These are phyloP conservation scores for Arachnomyces sp. DNA, from an alignment of 2,329 filamentous ascomycete genomes.

Conservation along the genomic window DNA sequence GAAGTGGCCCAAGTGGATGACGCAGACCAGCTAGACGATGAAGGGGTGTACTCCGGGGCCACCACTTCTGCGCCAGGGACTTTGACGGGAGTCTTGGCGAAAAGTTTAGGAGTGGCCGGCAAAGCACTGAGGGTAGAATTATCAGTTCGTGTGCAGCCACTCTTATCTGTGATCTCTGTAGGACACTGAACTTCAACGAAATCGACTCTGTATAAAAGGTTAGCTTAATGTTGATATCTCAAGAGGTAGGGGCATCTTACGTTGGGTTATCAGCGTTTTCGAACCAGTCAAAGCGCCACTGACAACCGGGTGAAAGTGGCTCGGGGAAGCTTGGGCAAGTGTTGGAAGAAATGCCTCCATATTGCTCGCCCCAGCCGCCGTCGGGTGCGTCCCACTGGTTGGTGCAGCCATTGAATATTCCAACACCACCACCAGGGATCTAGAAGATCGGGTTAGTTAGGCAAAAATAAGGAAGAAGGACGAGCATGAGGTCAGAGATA, in stretches of 20 bases:
- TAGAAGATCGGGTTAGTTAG: conserved; percentile 18
- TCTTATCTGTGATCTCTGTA: conserved; percentile 39
- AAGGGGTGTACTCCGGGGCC: too few relatives aligned
- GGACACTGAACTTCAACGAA: conserved; percentile 53
- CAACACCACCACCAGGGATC: conserved; percentile 52
- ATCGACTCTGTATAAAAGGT: conserved; percentile 28
- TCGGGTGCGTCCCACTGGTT: conserved; percentile 41
- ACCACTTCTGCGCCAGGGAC: too few relatives aligned
- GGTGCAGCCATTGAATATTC: conserved; percentile 48
- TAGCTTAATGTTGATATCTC: not conserved
- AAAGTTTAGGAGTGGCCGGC: too few relatives aligned
- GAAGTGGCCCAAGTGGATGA: conserved; percentile 2
- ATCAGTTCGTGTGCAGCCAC: conserved; percentile 26
- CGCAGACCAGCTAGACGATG: conserved; percentile 1
- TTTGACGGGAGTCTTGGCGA: too few relatives aligned
- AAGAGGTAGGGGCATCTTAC: conserved; percentile 4
- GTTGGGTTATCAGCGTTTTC: conserved; percentile 51
- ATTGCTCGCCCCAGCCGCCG: conserved; percentile 50
- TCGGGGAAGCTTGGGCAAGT: conserved; percentile 48
- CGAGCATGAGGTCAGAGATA: conserved; percentile 6
- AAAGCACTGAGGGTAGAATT: too few relatives aligned
- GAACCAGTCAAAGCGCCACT: conserved; percentile 61
- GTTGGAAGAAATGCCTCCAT: conserved; percentile 50
- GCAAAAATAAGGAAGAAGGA: not conserved
- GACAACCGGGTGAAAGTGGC: conserved; percentile 50